Percentiles rank a stretch among this genome's conserved stretches.
phyloP scores from a whole-genome alignment of 2,329 filamentous ascomycete genomes.

The Sporothrix brunneoviolacea region DNA sequence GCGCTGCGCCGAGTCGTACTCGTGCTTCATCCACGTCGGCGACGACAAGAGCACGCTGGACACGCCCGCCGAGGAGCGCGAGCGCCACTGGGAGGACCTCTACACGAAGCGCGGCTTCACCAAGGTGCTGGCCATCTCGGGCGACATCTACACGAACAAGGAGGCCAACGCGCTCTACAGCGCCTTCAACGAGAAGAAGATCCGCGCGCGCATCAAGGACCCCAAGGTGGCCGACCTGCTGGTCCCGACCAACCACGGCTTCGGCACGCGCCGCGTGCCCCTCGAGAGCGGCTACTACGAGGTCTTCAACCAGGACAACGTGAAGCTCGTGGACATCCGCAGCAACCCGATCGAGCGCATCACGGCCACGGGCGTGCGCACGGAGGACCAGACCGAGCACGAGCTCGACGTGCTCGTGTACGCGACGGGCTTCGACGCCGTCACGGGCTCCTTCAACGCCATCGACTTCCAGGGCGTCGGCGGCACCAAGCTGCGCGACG shows the following conservation, averaged over 20 bases:
- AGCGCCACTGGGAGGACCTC: constrained; percentile 35
- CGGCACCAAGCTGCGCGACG: constrained; percentile 35
- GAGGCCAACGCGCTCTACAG: constrained; percentile 26
- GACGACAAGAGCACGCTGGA: constrained; percentile 39
- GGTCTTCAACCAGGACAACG: constrained; percentile 37
- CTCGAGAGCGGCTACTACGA: constrained; percentile 46
- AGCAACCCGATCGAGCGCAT: constrained; percentile 35
- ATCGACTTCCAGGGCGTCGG: constrained; percentile 21
- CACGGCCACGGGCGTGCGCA: constrained; percentile 32
- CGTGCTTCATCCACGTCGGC: constrained; percentile 44
- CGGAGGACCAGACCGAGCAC: constrained; percentile 29
- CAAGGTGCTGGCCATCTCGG: constrained; percentile 1
- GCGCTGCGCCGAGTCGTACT: constrained; percentile 37
- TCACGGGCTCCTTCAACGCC: constrained; percentile 26
- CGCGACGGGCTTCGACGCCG: constrained; percentile 29
- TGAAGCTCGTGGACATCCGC: constrained; percentile 38
- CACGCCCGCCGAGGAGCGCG: constrained; percentile 33
- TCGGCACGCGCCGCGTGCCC: constrained; percentile 38
- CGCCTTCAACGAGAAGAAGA: constrained; percentile 29
- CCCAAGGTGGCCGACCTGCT: constrained; percentile 26
- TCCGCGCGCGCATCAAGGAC: constrained; percentile 29
- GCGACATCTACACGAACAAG: constrained; percentile 24
- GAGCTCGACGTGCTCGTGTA: constrained; percentile 30
- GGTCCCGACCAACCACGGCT: constrained; percentile 39
- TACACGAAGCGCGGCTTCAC: constrained; percentile 25